phyloP scores from a whole-genome alignment of 2,329 filamentous ascomycete genomes.

The Emergomyces orientalis region DNA sequence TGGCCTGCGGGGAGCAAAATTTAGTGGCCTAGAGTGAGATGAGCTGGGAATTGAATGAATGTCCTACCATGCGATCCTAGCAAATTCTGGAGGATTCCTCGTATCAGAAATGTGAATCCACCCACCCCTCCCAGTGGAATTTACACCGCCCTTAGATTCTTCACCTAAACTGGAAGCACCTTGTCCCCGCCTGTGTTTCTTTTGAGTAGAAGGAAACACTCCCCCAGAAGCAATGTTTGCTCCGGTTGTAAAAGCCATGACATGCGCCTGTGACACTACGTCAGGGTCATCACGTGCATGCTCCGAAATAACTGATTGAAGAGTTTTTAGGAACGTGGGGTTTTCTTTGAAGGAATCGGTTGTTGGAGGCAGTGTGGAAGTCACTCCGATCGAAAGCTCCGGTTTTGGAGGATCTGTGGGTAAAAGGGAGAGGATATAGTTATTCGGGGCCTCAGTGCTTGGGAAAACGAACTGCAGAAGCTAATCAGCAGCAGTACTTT shows the following conservation, averaged over 20 bases:
- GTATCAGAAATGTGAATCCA: slow-evolving; percentile 55
- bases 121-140: slow-evolving; percentile 49
- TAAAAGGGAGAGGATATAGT: slow-evolving; percentile 47
- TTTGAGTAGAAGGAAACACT: slow-evolving; percentile 35
- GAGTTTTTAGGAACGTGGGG: slow-evolving; percentile 45
- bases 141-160: slow-evolving; percentile 49
- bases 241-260: slow-evolving; percentile 51
- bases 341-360: slow-evolving; percentile 50
- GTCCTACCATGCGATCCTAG: slow-evolving; percentile 49
- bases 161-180: slow-evolving; percentile 33
- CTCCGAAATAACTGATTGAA: slow-evolving; percentile 47
- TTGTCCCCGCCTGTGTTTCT: slow-evolving; percentile 19
- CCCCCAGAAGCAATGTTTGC: slow-evolving; percentile 45
- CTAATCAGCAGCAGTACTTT: not conserved
- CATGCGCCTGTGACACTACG: slow-evolving; percentile 49
- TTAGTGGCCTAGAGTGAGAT: slow-evolving; percentile 11
- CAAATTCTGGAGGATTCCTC: slow-evolving; percentile 53
- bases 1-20: slow-evolving; percentile 31
- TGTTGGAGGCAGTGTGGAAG: slow-evolving; percentile 47
- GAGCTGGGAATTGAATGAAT: not conserved
- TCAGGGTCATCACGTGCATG: slow-evolving; percentile 49
- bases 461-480: slow-evolving; percentile 22
- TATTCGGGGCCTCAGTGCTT: slow-evolving; percentile 31
- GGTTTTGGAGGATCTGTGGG: slow-evolving; percentile 45
- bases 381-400: slow-evolving; percentile 47